These are phyloP conservation scores for Xylaria sp. DNA, from an alignment of 2,329 filamentous ascomycete species.

Conservation along the genomic window DNA sequence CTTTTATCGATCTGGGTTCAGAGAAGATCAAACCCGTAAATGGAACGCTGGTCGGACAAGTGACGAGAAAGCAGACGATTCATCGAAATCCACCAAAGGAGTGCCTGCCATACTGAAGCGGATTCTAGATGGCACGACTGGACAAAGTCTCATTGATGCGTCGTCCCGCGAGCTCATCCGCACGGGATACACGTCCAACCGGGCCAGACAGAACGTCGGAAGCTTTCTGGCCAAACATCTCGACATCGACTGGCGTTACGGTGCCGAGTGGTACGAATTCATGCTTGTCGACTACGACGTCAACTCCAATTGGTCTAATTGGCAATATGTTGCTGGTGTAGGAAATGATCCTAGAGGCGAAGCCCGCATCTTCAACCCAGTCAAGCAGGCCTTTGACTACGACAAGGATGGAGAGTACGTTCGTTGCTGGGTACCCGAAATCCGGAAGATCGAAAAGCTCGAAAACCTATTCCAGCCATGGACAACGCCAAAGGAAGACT, in stretches of 20 bases:
- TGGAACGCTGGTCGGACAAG: slow-evolving; percentile 45
- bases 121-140: slow-evolving; percentile 63
- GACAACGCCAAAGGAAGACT: slow-evolving; percentile 55
- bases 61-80: slow-evolving; percentile 29
- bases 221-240: slow-evolving; percentile 69
- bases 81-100: slow-evolving; percentile 39
- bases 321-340: slow-evolving; percentile 76
- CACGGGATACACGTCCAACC: slow-evolving; percentile 74
- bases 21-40: slow-evolving; percentile 38
- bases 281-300: slow-evolving; percentile 72
- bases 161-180: slow-evolving; percentile 67
- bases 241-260: slow-evolving; percentile 71
- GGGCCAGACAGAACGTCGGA: slow-evolving; percentile 70
- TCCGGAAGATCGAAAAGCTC: slow-evolving; percentile 48
- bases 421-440: slow-evolving; percentile 66
- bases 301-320: slow-evolving; percentile 73
- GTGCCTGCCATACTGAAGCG: slow-evolving; percentile 48
- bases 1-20: slow-evolving; percentile 62
- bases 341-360: slow-evolving; percentile 72
- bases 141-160: slow-evolving; percentile 72
- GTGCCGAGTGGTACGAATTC: slow-evolving; percentile 78
- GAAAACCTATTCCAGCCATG: slow-evolving; percentile 66
- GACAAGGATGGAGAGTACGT: slow-evolving; percentile 66
- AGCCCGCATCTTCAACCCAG: slow-evolving; percentile 71
- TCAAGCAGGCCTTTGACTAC: slow-evolving; percentile 76